Evolutionary conservation across 2,329 filamentous ascomycete species (phyloP), one percentile per base, ranked within the genome.

Genomic region (Scortechinia acanthostroma): DNA sequence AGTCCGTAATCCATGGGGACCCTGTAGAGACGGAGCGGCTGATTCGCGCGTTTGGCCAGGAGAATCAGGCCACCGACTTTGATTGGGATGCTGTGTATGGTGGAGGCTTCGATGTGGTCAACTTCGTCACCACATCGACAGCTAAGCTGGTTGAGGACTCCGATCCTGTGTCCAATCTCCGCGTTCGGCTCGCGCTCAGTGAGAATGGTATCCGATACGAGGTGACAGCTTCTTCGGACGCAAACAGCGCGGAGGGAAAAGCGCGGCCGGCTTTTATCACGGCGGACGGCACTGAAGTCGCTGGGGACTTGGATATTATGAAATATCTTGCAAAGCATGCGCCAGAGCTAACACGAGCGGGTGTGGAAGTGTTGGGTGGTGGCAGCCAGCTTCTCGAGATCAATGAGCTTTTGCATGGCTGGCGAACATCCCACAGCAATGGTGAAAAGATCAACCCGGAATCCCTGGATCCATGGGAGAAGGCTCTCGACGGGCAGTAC

Each of bases 21-120:
- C 58, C 64, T 4, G 57, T 57, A 4, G 70, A 75, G 51, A 72
- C 70, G 2, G 63, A 73, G 48, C 61, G 55, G 42, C 64, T 86
- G 49, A 68, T 85, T 33, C 63, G 61, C 21, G 77, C 77, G 0
- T 86, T 86, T 58, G 74, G 77, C 2, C 64, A 65, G 37, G 81
- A 86, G 59, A 86, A 86, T 51, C 73, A 75, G 19, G 60, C 66
- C 2, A 61, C 55, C 2, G 63, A 72, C 16, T 76, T 79, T 43
- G 60, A 70, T 37, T 83, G 81, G 80, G 64, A 76, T n/a, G 58
- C 61, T 1, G 65, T 69, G 20, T 86, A 86, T 53, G 80, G 80
- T 0, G 50, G 53, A 1, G 81, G 81, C 0, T 83, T 77, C 46
- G 76, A 86, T 51, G 77, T 83, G 0, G 54, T 77, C 28, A 70